Conservation (phyloP, 768 basidiomycete species). For the Russula sp. region DNA sequence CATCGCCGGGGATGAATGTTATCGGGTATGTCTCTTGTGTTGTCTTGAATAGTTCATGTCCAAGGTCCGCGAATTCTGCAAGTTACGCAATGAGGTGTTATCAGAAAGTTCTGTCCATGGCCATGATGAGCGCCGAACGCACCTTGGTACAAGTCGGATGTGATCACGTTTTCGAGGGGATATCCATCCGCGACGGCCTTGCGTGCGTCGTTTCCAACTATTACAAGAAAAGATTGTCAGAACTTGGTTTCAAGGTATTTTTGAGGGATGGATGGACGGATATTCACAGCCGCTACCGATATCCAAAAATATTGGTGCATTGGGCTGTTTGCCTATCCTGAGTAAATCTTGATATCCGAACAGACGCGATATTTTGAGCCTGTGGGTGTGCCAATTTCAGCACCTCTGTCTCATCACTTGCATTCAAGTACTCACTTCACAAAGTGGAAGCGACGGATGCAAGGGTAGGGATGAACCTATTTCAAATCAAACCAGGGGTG, state of each 20-base stretch:
- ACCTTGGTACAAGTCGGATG: slow-evolving; percentile 36
- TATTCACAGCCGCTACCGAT: slow-evolving; percentile 40
- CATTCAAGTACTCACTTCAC: neutral
- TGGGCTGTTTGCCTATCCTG: slow-evolving; percentile 31
- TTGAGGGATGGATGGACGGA: neutral
- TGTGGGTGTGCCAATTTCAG: neutral
- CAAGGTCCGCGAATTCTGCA: slow-evolving; percentile 53
- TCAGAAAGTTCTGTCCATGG: neutral
- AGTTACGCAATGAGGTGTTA: neutral
- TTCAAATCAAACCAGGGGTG: neutral
- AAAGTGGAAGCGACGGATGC: slow-evolving; percentile 3
- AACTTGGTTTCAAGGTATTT: no score
- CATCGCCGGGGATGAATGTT: slow-evolving; percentile 49
- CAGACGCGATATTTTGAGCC: slow-evolving; percentile 1
- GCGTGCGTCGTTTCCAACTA: slow-evolving; percentile 39
- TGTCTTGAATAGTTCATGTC: slow-evolving; percentile 52
- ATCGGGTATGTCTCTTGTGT: slow-evolving; percentile 46
- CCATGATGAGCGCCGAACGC: neutral
- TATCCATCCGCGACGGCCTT: slow-evolving; percentile 38
- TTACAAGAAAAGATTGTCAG: neutral
- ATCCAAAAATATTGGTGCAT: slow-evolving; percentile 36
- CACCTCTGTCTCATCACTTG: neutral
- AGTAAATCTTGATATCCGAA: neutral
- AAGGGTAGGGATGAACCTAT: slow-evolving; percentile 7
- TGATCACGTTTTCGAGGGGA: slow-evolving; percentile 34